Evolutionary conservation across 257 asterid genomes (phyloP).

Genomic region (Oldenlandia corymbosa): DNA sequence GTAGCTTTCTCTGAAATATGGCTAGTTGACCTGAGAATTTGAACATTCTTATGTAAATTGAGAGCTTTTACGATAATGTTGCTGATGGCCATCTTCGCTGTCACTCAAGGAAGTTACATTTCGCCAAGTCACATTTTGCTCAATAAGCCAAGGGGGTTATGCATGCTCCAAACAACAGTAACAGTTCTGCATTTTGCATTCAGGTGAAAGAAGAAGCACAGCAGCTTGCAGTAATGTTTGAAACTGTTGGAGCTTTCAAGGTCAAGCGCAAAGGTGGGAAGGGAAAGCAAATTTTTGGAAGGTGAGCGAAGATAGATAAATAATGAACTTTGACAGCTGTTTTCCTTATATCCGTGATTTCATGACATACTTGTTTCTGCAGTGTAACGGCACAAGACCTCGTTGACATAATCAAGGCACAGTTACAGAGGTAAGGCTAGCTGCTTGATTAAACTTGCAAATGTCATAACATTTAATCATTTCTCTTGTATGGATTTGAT

Average conservation of each 20-base stretch:
- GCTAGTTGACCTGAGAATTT: no score
- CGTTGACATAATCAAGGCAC: conserved; percentile 94
- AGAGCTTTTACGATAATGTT: not conserved
- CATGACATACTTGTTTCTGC: conserved; percentile 15
- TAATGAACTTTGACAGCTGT: not conserved
- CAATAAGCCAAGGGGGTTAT: not conserved
- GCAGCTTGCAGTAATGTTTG: conserved; percentile 78
- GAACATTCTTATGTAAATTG: no score
- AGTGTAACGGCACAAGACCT: conserved; percentile 98
- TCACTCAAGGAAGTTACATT: not conserved
- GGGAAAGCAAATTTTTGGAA: conserved; percentile 93
- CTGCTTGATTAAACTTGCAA: conserved; percentile 23
- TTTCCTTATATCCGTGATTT: not conserved
- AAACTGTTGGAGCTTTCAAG: conserved; percentile 97
- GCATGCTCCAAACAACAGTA: not conserved
- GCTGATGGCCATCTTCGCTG: not conserved
- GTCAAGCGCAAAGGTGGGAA: conserved; percentile 98
- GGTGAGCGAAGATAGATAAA: conserved; percentile 27
- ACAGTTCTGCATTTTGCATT: not conserved
- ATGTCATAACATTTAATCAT: conserved; percentile 1
- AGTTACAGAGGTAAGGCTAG: conserved; percentile 94
- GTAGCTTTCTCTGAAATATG: no score
- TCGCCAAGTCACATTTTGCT: not conserved
- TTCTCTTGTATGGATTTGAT: not conserved
- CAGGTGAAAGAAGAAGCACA: conserved; percentile 95